Base-by-base conservation (phyloP, 116 monocot species). In the Papilionanthe hybrid region DNA sequence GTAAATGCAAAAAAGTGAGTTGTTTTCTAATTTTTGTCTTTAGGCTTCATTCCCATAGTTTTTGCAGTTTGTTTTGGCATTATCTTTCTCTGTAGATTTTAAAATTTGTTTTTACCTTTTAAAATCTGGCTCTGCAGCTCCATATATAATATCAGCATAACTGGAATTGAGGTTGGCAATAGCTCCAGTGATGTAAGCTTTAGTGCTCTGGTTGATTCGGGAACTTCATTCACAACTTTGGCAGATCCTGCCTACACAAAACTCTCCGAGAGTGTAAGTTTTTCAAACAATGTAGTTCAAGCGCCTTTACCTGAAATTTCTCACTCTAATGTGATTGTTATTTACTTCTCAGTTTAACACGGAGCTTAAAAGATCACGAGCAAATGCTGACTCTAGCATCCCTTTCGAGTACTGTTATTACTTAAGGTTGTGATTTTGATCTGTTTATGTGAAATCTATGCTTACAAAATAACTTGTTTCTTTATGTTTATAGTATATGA, bases 161-260 rank as follows among this genome's bases (percentile, higher is more conserved):
- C 76, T 79, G 91, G 89, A 78, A 27, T 94, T 4, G 69, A 68
- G 32, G 86, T 94, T 42, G 93, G 94, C 69, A 84, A 79, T 44
- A 86, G 45, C 78, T 84, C 78, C 7, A 63, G 82, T n/a, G 41
- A 86, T 71, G 68, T 79, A 78, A 81, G 77, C 57, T 90, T 94
- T 66, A 87, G 66, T 85, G 87, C 91, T 87, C 72, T 98, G 74
- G 77, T 98, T 81, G 97, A 98, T 77, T 88, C 94, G 25, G 97
- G 97, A 23, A 98, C 97, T 32, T 98, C 97, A 19, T 98, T 98
- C 90, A 94, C 97, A 72, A 88, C 85, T 72, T 79, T 98, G 66
- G 82, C 89, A 22, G 91, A 94, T 81, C 92, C 94, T 72, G 84
- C 86, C 65, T 97, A 97, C 75, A 78, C 85, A 65, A 79, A 32